These are phyloP conservation scores for Collybiopsis confluens DNA, from an alignment of 768 basidiomycete species.

Conservation along the genomic window DNA sequence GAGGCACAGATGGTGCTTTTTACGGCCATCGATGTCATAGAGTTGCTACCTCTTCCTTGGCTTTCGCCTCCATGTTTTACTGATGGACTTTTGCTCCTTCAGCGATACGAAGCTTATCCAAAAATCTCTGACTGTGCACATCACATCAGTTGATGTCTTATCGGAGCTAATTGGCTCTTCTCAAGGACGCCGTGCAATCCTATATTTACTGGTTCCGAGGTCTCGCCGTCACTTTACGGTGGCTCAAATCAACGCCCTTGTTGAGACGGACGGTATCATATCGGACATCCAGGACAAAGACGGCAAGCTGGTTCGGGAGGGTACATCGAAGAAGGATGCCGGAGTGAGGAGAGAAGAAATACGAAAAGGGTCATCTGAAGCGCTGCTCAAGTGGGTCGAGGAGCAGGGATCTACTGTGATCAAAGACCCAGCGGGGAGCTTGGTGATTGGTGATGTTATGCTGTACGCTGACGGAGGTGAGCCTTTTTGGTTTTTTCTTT, in stretches of 20 bases:
- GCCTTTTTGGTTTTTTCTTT: conserved; percentile 17
- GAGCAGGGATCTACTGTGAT: conserved; percentile 58
- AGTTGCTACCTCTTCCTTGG: conserved; percentile 46
- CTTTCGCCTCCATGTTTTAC: neutral
- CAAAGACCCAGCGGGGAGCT: conserved; percentile 74
- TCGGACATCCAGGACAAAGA: neutral
- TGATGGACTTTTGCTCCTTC: neutral
- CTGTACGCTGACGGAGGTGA: conserved; percentile 81
- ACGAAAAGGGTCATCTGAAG: conserved; percentile 66
- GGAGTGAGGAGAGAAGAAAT: conserved; percentile 65
- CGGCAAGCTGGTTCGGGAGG: conserved; percentile 17
- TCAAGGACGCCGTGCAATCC: conserved; percentile 77
- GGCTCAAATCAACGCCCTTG: conserved; percentile 63
- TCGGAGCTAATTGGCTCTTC: conserved; percentile 53
- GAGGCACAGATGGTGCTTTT: conserved; percentile 90
- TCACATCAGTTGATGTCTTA: conserved; percentile 44
- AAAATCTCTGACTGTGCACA: conserved; percentile 73
- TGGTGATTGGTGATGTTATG: conserved; percentile 80
- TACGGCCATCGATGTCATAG: conserved; percentile 84
- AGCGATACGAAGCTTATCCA: conserved; percentile 89
- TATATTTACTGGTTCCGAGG: conserved; percentile 82
- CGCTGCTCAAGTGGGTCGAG: conserved; percentile 66
- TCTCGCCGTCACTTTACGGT: conserved; percentile 87
- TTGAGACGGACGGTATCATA: conserved; percentile 61
- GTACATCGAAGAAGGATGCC: conserved; percentile 82